These are phyloP conservation scores for Trichophyton schoenleinii DNA, from an alignment of 2,329 filamentous ascomycete genomes.

Conservation along the genomic window DNA sequence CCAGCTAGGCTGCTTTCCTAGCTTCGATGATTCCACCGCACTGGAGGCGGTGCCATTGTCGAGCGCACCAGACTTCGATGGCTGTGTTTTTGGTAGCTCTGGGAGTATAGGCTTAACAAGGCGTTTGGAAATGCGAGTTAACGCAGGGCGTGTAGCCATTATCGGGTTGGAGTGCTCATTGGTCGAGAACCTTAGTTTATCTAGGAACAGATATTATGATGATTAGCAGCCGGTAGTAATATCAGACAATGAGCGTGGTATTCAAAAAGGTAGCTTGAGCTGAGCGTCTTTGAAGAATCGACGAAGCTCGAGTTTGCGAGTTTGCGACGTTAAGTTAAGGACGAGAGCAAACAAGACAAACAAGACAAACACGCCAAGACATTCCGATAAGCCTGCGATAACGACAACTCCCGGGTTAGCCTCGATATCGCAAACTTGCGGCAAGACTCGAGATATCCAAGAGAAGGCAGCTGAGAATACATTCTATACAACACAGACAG, in stretches of 20 bases:
- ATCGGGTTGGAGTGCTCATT: background rate
- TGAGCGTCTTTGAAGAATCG: background rate
- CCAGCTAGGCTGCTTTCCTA: background rate
- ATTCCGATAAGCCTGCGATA: background rate
- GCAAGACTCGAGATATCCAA: background rate
- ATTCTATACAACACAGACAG: background rate
- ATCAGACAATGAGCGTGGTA: background rate
- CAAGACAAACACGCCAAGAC: background rate
- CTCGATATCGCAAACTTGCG: background rate
- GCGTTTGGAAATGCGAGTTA: background rate
- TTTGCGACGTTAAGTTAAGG: background rate
- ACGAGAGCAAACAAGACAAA: background rate
- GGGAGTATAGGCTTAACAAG: background rate
- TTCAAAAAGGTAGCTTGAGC: background rate
- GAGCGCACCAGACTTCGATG: background rate
- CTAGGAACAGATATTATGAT: background rate
- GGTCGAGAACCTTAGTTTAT: background rate
- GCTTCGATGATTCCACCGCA: background rate
- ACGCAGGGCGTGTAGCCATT: background rate
- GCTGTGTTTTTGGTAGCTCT: background rate
- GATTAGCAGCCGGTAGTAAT: background rate
- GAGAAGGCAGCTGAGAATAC: background rate
- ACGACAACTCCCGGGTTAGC: background rate
- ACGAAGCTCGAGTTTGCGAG: background rate
- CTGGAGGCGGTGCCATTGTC: background rate